These are phyloP conservation scores for Chytridium lagenaria DNA, from an alignment of 371 early-diverging fungal species.

Conservation along the genomic window DNA sequence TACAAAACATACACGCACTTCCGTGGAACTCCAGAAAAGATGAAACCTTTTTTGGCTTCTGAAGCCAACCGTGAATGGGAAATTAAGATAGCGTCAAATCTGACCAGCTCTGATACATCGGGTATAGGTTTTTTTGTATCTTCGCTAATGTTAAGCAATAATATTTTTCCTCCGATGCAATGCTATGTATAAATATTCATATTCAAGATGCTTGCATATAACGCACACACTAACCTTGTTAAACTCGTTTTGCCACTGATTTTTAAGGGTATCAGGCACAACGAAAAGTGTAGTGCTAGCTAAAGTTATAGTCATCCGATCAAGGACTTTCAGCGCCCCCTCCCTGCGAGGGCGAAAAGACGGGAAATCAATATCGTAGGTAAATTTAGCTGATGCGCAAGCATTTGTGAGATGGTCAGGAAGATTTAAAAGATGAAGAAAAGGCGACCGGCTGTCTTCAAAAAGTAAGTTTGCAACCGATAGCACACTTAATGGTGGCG, in stretches of 20 bases:
- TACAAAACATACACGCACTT: constrained; percentile 38
- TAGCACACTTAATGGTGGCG: background rate
- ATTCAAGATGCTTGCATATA: background rate
- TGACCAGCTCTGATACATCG: constrained; percentile 53
- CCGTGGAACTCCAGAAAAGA: constrained; percentile 40
- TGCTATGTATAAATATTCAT: background rate
- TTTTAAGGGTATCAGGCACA: constrained; percentile 76
- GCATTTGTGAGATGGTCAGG: background rate
- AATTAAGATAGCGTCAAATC: constrained; percentile 70
- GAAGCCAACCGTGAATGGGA: constrained; percentile 65
- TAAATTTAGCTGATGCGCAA: background rate
- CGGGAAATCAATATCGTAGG: background rate
- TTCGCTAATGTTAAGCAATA: constrained; percentile 16
- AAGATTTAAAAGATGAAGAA: background rate
- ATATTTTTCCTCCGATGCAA: background rate
- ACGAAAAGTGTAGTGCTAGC: constrained; percentile 71
- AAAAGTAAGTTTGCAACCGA: background rate
- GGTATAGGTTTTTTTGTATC: constrained; percentile 47
- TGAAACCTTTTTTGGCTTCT: constrained; percentile 62
- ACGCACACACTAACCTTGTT: constrained; percentile 61
- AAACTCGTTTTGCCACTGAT: constrained; percentile 77
- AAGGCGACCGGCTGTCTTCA: background rate
- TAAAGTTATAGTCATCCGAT: constrained; percentile 51
- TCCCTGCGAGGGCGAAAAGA: background rate
- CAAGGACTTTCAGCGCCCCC: background rate